A percentile compares a stretch with the other conserved stretches of the same genome.
Conservation (phyloP, 2,329 filamentous ascomycete species). For the Colletotrichum lentis region DNA sequence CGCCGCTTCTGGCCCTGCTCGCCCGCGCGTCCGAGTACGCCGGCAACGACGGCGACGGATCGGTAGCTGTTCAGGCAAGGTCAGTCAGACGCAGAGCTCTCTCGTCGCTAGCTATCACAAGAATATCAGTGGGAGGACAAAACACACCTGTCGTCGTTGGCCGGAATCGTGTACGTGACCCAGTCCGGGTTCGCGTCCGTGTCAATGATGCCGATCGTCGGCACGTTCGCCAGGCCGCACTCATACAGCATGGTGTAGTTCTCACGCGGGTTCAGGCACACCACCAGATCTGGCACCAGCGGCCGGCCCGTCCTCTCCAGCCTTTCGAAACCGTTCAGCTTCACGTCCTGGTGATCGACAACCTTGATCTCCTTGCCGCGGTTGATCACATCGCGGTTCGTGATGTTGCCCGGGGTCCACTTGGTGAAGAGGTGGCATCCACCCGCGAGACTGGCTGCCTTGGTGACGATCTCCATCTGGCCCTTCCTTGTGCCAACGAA, state of each 20-base stretch:
- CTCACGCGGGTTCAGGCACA: constrained; percentile 91
- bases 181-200: constrained; percentile 91
- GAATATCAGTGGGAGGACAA: not conserved
- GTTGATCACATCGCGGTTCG: constrained; percentile 92
- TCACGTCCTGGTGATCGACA: constrained; percentile 76
- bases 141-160: constrained; percentile 89
- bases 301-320: constrained; percentile 70
- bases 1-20: constrained; percentile 77
- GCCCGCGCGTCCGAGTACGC: constrained; percentile 84
- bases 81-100: not conserved
- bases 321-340: constrained; percentile 67
- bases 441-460: constrained; percentile 77
- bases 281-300: constrained; percentile 86
- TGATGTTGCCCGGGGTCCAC: constrained; percentile 92
- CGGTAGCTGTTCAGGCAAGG: constrained; percentile 68
- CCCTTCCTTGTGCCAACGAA: constrained; percentile 89
- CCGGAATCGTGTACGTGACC: constrained; percentile 96
- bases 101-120: not conserved
- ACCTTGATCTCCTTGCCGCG: constrained; percentile 73
- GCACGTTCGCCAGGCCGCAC: constrained; percentile 86
- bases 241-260: constrained; percentile 92
- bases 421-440: constrained; percentile 91
- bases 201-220: constrained; percentile 93
- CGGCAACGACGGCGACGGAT: constrained; percentile 80
- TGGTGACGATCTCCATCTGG: constrained; percentile 81